phyloP scores from a whole-genome alignment of 768 basidiomycete species.

The Pulveroboletus sp. region DNA sequence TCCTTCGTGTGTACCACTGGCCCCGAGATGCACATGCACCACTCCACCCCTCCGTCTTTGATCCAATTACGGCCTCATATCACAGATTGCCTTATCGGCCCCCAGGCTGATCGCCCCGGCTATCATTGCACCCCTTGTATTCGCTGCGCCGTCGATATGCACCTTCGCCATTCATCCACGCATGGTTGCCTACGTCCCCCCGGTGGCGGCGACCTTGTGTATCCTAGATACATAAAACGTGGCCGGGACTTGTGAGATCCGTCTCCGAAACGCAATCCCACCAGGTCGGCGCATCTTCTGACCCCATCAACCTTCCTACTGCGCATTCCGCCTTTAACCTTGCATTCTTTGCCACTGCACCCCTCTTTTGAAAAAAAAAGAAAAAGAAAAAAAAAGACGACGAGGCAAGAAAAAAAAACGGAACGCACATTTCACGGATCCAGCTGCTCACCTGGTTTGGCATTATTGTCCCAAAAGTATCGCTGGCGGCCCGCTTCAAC shows the following conservation, averaged over 20 bases:
- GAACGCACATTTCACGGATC: slow-evolving; percentile 10
- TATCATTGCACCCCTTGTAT: slow-evolving; percentile 4
- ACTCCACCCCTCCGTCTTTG: not conserved
- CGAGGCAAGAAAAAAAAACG: not conserved
- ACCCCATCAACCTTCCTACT: not conserved
- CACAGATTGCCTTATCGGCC: slow-evolving; percentile 8
- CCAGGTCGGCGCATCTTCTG: not conserved
- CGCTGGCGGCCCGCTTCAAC: slow-evolving; percentile 3
- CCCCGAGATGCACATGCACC: not conserved
- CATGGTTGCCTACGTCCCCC: too few relatives aligned
- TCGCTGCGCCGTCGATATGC: not conserved
- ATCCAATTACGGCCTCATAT: slow-evolving; percentile 5
- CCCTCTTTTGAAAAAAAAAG: not conserved
- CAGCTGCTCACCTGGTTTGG: slow-evolving; percentile 11
- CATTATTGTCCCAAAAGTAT: slow-evolving; percentile 15
- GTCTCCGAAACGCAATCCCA: not conserved
- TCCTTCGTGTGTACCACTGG: not conserved
- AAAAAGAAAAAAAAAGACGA: not conserved
- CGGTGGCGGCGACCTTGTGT: slow-evolving; percentile 1
- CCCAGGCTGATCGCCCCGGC: slow-evolving; percentile 13
- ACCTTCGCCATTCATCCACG: too few relatives aligned
- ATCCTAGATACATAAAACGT: slow-evolving; percentile 8
- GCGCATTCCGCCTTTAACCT: not conserved
- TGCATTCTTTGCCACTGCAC: too few relatives aligned
- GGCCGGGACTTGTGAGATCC: slow-evolving; percentile 21